A percentile compares a stretch with the other conserved stretches of the same genome.
Conservation (phyloP, 176 grass and related monocot genomes). For the Lolium rigidum region DNA sequence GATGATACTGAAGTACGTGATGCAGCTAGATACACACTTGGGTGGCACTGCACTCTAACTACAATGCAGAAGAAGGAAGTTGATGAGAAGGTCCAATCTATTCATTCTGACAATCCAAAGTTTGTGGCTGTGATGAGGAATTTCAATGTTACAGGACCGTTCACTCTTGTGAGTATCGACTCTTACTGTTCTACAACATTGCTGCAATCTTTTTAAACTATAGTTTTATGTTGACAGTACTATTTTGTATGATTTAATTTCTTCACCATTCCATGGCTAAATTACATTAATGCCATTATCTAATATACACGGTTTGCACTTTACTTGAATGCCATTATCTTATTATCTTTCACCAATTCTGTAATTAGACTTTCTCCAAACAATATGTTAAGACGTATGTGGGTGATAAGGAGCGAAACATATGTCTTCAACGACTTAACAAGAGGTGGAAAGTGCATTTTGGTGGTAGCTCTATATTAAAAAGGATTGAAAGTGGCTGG, state of each 20-base stretch:
- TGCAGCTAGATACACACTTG: not conserved
- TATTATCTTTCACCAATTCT: not conserved
- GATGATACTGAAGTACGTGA: not conserved
- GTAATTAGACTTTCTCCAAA: constrained; percentile 20
- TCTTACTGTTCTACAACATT: not conserved
- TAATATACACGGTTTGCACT: not conserved
- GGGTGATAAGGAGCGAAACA: not conserved
- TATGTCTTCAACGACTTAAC: not conserved
- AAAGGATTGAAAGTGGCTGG: not conserved
- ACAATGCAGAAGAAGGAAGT: not conserved
- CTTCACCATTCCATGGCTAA: not conserved
- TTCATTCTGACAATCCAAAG: constrained; percentile 4
- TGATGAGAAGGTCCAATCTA: constrained; percentile 15
- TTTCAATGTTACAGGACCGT: constrained; percentile 4
- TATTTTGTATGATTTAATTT: not conserved
- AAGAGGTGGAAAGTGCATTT: not conserved
- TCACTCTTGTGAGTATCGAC: not conserved
- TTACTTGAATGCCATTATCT: not conserved
- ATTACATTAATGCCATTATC: not conserved
- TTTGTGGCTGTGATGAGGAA: constrained; percentile 27
- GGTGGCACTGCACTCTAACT: not conserved
- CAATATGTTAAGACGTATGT: not conserved
- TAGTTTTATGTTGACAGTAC: not conserved
- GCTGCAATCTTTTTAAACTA: not conserved
- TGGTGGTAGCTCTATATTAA: no score